Evolutionary conservation across 257 asterid species (phyloP), one percentile per base, ranked within the genome.

Genomic region (Solanum ossicruentum): DNA sequence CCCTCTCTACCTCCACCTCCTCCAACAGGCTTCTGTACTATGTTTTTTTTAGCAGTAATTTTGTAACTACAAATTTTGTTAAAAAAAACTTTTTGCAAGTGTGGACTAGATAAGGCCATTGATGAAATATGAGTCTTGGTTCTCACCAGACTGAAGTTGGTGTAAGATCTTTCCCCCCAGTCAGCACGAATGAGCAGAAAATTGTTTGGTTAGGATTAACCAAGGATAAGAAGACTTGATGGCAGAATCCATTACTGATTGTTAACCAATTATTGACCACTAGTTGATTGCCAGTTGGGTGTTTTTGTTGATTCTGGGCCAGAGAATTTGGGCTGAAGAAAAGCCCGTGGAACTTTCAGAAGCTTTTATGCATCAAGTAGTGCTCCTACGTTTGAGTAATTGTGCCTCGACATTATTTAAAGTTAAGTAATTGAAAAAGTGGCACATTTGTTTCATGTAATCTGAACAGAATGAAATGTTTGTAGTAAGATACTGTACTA

Each of bases 61-160:
- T 41, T 86, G 85, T 71, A 87, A 10, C 83, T 91, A 87, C 86
- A 88, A 66, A 86, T 86, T 84, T 89, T 89, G 91, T 85, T 93
- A 69, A 89, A 20, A 78, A 93, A 54, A 82, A 91, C 86, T 66
- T 87, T 94, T 80, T 92, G 99, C 47, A 92, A 88, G 70, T 90
- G 94, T 32, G 93, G 94, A 72, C 93, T 89, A 70, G 90, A 91
- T 81, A 93, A 84, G 16, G 95, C 97, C 99, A 94, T 94, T 61
- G 81, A 77, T 85, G 83, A 36, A 81, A 23, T 75, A 75, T 49
- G 23, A 75, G 82, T 23, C 82, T 75, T 86, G 83, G 87, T 20
- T 54, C 32, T 41, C n/a, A 78, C 28, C 49, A 78, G 65, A 78
- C 83, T 78, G 49, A 26, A 78, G 65, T 78, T 51, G 5, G 83